Evolutionary conservation across 2,329 filamentous ascomycete species (phyloP).

Genomic region (Bipolaris sorokiniana): DNA sequence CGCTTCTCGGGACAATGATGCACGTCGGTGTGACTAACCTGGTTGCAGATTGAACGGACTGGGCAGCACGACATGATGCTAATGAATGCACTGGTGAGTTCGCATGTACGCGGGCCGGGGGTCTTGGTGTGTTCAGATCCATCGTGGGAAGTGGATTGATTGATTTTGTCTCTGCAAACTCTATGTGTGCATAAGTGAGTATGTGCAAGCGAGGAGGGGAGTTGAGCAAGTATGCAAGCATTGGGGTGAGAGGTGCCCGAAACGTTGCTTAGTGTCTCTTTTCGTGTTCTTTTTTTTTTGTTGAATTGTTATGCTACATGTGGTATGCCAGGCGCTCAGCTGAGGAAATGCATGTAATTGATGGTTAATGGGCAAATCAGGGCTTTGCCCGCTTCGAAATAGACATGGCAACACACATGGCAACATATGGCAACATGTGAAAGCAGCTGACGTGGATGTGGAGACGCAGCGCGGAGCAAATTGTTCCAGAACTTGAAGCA

Average conservation of each 20-base stretch:
- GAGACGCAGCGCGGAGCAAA: constrained; percentile 18
- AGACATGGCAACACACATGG: not conserved
- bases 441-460: constrained; percentile 31
- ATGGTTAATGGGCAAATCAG: constrained; percentile 9
- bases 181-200: not conserved
- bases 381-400: constrained; percentile 8
- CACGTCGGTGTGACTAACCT: constrained; percentile 27
- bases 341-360: constrained; percentile 7
- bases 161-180: not conserved
- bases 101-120: constrained; percentile 8
- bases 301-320: constrained; percentile 4
- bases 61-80: constrained; percentile 45
- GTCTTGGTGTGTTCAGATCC: constrained; percentile 6
- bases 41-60: constrained; percentile 33
- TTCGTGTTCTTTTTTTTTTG: not conserved
- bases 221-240: no score
- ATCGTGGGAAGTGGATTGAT: not conserved
- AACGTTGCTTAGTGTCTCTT: not conserved
- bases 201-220: not conserved
- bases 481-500: constrained; percentile 28
- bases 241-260: not conserved
- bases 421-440: constrained; percentile 13
- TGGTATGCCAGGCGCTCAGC: constrained; percentile 6
- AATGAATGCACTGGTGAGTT: constrained; percentile 14
- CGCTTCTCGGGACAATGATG: constrained; percentile 29